Percentiles rank a stretch among this genome's conserved stretches.
Evolutionary conservation across 2,329 filamentous ascomycete genomes (phyloP).

Genomic region (Microcyclospora pomicola): DNA sequence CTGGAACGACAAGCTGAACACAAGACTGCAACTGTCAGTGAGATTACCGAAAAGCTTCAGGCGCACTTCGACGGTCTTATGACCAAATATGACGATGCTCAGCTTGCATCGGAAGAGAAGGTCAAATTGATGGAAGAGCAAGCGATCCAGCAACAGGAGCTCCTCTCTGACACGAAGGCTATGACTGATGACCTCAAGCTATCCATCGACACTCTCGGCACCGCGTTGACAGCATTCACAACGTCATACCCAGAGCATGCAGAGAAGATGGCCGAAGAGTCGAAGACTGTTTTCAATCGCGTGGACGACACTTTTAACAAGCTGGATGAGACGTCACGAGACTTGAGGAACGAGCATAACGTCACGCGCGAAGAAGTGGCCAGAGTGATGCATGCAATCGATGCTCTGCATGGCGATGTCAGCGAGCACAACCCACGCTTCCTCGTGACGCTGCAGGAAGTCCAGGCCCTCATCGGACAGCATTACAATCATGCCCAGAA

Average conservation of each 20-base stretch:
- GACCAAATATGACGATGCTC: conserved; percentile 77
- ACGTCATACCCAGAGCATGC: conserved; percentile 45
- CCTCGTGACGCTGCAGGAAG: conserved; percentile 69
- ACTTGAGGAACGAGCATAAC: conserved; percentile 65
- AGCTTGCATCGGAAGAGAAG: conserved; percentile 59
- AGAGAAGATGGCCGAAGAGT: conserved; percentile 77
- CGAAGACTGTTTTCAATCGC: conserved; percentile 69
- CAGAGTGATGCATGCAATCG: conserved; percentile 58
- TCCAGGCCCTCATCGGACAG: conserved; percentile 67
- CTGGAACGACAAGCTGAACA: conserved; percentile 48
- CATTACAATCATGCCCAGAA: conserved; percentile 81
- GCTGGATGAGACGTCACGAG: conserved; percentile 59
- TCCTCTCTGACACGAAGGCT: conserved; percentile 59
- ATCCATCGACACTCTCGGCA: conserved; percentile 72
- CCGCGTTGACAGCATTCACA: conserved; percentile 36
- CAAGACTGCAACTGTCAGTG: conserved; percentile 39
- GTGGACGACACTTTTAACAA: conserved; percentile 67
- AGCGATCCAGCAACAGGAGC: conserved; percentile 56
- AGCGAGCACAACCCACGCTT: conserved; percentile 80
- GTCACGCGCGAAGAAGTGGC: conserved; percentile 70
- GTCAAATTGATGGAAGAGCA: conserved; percentile 60
- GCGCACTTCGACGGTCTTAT: conserved; percentile 72
- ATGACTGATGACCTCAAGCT: conserved; percentile 78
- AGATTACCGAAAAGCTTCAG: conserved; percentile 47
- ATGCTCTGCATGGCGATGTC: conserved; percentile 63